Evolutionary conservation across 2,329 filamentous ascomycete genomes (phyloP), one percentile per base, ranked within the genome.

Genomic region (Aspergillus carbonarius): DNA sequence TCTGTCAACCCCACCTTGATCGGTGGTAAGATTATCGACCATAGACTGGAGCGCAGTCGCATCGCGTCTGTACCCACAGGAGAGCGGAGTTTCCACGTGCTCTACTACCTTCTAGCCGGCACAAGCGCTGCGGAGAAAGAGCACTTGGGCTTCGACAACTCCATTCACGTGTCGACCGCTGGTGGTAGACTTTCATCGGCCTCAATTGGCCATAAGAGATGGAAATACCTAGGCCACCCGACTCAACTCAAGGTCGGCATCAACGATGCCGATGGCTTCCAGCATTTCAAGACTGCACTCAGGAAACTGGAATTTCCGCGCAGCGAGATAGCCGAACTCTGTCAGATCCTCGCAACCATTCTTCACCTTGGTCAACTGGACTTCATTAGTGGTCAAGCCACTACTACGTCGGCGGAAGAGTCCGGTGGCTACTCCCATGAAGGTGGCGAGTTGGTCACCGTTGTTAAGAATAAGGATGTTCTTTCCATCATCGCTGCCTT

Each of bases 321-420:
- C 55, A 88, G 89, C 60, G 95, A 97, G 69, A 96, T 99, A 71
- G 95, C 95, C 39, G 93, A 97, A 73, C 93, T 99, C 57, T 99
- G 95, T 75, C 95, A 99, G 78, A 85, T 98, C 50, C 82, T 99
- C 54, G 95, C 95, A 32, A 88, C 87, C 67, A 97, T 99, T 65
- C 82, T 99, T n/a, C 95, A 99, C 74, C 93, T 99, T 66, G 95
- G 95, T 27, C 95, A 99, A 78, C 86, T 99, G 2, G 95, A 99
- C 68, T 99, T 99, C 66, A 87, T 90, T 72, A 92, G 86, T 0
- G 88, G 89, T 2, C 88, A 90, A 66, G 86, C 88, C 65, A 98
- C 95, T 0, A 88, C 88, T 2, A 88, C 86, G 0, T 85, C 85
- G 1, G 92, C 86, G 1, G 93, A 97, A 67, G 95, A 99, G 69